Evolutionary conservation across 495 filamentous ascomycete species (phyloP), one percentile per base, ranked within the genome.

Genomic region (Sabuloglossum arenarium): DNA sequence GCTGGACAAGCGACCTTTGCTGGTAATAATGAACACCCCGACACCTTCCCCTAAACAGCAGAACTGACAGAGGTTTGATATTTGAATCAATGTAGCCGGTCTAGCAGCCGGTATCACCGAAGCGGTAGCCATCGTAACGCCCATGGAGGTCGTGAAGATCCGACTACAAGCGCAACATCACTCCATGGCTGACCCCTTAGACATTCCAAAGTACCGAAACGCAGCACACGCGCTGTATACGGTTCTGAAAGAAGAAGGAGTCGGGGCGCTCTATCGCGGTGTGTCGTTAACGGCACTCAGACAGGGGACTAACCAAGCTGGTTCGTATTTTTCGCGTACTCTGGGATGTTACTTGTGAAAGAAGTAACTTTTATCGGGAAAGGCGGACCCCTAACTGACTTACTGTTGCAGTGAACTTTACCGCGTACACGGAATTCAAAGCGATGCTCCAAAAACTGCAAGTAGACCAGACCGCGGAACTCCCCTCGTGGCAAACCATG

Each of bases 141-240:
- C 91, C 2, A 98, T 98, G 91, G 91, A 98, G 70, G 91, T 98
- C 54, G 75, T 98, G 65, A 98, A 98, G 78, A 98, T 98, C 66
- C 82, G 91, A 37, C 78, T 98, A 61, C 91, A 98, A 76, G 88
- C 88, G 1, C 91, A 98, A 69, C 84, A 96, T 70, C 91, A 98
- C 77, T 84, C 73, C 65, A 85, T 96, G 79, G 83, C 88, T 31
- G 88, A 95, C 62, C 88, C 88, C 21, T 79, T 93, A 55, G 88
- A 94, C 66, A 65, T 90, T 1, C 88, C 88, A 61, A 94, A 94
- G 71, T 98, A 98, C 76, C 86, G 93, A 64, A 96, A 94, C 68
- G 91, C 91, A 31, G 89, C 89, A 8, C 91, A 98, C 69, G 93
- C 91, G 1, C 75, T 88, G 10, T 97, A 88, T 73, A 95, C 88